Evolutionary conservation across 2,329 filamentous ascomycete species (phyloP), one percentile per base, ranked within the genome.

Genomic region (Alternaria novae-zelandiae): DNA sequence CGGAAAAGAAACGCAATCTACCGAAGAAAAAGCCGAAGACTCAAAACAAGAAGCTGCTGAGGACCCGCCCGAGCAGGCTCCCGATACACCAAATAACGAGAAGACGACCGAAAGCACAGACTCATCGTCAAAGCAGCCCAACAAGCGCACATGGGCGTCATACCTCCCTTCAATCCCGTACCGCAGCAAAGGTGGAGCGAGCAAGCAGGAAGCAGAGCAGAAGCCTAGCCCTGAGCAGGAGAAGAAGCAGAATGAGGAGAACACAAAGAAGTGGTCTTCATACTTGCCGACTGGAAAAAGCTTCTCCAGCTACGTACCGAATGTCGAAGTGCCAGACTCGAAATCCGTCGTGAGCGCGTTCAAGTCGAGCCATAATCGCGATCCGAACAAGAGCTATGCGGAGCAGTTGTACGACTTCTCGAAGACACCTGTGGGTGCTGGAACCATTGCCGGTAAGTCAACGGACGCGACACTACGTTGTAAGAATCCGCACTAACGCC

Each of bases 371-470:
- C 82, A 84, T 64, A 69, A 81, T 25, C 78, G 82, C 32, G 82
- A 85, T 62, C 81, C 81, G 3, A 82, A 78, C 56, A 85, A 85
- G 69, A 81, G 81, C 47, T 84, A 84, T 64, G 76, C 83, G 5
- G 82, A 85, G 67, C 83, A 85, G 65, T 72, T 85, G 13, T 82
- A 83, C 60, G 83, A 84, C 60, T 85, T 85, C 64, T 83, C 81
- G 0, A 83, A 83, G 67, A 85, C 83, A 7, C 83, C 83, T 5
- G 83, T 85, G 5, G 83, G 83, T 13, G 83, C 83, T 43, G 83
- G 82, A 43, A 80, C 80, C 4, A 68, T 82, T 32, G 80, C 80
- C 53, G 81, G 81, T 81, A 74, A 64, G 74, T 65, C 13, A 46
- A 12, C 10, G 3, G 8, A 15, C n/a, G 4, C 54, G 45, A 7